Evolutionary conservation across 2,329 filamentous ascomycete species (phyloP).

Genomic region (Ophiocordyceps polyrhachis-furcata): DNA sequence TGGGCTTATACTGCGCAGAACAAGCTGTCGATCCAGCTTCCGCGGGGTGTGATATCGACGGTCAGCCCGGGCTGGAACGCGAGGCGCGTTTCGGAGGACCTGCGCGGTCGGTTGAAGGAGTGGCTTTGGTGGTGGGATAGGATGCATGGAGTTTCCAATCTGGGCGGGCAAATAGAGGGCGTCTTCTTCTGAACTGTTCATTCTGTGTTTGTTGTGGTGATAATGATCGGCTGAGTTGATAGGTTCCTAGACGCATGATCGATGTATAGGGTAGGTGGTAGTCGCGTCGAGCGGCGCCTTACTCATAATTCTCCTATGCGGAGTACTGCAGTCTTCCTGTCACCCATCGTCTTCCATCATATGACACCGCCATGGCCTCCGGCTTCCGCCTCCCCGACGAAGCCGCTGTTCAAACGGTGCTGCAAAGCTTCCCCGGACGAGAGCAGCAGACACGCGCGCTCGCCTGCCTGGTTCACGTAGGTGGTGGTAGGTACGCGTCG

Average conservation of each 20-base stretch:
- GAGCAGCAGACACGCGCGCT: slow-evolving; percentile 40
- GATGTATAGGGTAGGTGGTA: no score
- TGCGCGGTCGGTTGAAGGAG: slow-evolving; percentile 12
- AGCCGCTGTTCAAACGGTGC: slow-evolving; percentile 24
- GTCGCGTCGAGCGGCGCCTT: no score
- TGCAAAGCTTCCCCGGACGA: slow-evolving; percentile 34
- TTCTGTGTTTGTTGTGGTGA: background rate
- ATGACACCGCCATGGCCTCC: slow-evolving; percentile 13
- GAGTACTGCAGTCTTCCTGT: no score
- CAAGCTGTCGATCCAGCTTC: slow-evolving; percentile 19
- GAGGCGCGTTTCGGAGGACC: slow-evolving; percentile 11
- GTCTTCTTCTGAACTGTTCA: slow-evolving; percentile 9
- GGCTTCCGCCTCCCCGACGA: slow-evolving; percentile 36
- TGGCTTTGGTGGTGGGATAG: slow-evolving; percentile 18
- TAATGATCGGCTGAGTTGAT: no score
- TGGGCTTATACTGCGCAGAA: slow-evolving; percentile 18
- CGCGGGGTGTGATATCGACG: slow-evolving; percentile 13
- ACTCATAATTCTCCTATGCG: no score
- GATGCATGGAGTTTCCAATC: slow-evolving; percentile 1
- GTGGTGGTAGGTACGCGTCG: slow-evolving; percentile 5
- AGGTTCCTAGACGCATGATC: no score
- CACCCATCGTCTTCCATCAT: no score
- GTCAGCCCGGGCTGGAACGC: slow-evolving; percentile 13
- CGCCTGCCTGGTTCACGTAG: slow-evolving; percentile 32
- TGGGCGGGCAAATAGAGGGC: background rate